These are phyloP conservation scores for Musa troglodytarum DNA, from an alignment of 176 grass and related monocot genomes.

Conservation along the genomic window DNA sequence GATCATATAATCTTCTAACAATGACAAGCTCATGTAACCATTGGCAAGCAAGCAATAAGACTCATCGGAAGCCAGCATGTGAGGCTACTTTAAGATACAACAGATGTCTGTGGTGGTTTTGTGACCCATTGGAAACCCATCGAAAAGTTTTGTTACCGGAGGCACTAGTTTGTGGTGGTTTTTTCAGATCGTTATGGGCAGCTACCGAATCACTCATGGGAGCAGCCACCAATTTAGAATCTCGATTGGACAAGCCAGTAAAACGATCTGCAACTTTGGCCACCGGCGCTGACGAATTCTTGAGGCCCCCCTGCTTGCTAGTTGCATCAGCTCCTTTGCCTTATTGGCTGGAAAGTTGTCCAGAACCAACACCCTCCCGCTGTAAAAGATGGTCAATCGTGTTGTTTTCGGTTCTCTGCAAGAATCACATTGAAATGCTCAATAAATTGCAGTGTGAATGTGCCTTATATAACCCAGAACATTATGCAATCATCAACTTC, in stretches of 20 bases:
- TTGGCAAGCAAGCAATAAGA: too few relatives aligned
- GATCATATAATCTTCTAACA: too few relatives aligned
- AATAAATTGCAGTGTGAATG: too few relatives aligned
- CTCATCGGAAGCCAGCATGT: too few relatives aligned
- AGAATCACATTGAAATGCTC: neutral
- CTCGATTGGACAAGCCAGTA: neutral
- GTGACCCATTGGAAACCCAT: too few relatives aligned
- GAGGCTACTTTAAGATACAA: too few relatives aligned
- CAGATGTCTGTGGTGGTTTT: too few relatives aligned
- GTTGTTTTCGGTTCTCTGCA: constrained; percentile 21
- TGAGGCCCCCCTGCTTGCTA: constrained; percentile 6
- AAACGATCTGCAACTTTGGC: neutral
- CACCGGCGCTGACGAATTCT: neutral
- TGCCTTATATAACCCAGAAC: too few relatives aligned
- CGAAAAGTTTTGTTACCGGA: neutral
- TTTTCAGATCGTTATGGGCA: neutral
- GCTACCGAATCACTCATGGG: neutral
- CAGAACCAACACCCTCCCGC: constrained; percentile 37
- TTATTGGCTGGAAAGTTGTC: constrained; percentile 38
- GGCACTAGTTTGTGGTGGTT: neutral
- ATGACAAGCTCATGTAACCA: too few relatives aligned
- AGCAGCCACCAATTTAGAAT: neutral
- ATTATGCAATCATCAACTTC: too few relatives aligned
- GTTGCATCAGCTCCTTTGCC: constrained; percentile 38
- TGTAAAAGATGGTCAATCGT: constrained; percentile 56